A percentile compares a stretch with the other conserved stretches of the same genome.
Evolutionary conservation across 202 grass and related monocot species (phyloP).

Genomic region (Schoenoplectus tabernaemontani): DNA sequence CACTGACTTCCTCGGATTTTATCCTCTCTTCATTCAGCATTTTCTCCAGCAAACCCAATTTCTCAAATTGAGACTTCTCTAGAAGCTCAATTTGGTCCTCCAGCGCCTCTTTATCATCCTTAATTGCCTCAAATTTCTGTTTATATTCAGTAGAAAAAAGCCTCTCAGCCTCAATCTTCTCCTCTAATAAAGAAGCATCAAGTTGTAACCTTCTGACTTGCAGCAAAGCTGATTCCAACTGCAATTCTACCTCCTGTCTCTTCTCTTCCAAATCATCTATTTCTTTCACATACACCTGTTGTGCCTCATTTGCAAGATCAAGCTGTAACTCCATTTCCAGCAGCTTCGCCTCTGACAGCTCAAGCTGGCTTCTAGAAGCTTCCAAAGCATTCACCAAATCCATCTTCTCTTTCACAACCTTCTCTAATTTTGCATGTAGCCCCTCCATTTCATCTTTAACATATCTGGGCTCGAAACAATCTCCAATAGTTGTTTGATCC

Average conservation of each 20-base stretch:
- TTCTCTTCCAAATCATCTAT: constrained; percentile 36
- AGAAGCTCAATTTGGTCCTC: constrained; percentile 36
- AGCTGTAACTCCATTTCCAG: constrained; percentile 49
- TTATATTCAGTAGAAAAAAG: constrained; percentile 37
- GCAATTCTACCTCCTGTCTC: constrained; percentile 50
- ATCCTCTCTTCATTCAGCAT: constrained; percentile 64
- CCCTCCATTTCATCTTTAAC: constrained; percentile 34
- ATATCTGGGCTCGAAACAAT: constrained; percentile 28
- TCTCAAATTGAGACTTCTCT: constrained; percentile 46
- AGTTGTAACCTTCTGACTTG: constrained; percentile 40
- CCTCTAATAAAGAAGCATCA: constrained; percentile 41
- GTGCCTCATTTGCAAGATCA: constrained; percentile 50
- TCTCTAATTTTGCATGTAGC: constrained; percentile 38
- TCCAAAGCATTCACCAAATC: constrained; percentile 44
- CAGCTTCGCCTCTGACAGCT: constrained; percentile 47
- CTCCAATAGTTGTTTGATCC: constrained; percentile 27
- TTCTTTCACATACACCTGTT: constrained; percentile 31
- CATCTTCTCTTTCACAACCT: constrained; percentile 53
- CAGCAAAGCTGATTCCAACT: constrained; percentile 40
- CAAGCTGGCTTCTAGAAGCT: constrained; percentile 44
- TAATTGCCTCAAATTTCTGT: constrained; percentile 36
- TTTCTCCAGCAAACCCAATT: constrained; percentile 41
- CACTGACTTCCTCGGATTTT: constrained; percentile 47
- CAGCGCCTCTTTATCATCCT: constrained; percentile 41
- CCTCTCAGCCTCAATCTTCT: constrained; percentile 46